Conservation (phyloP, 2,329 filamentous ascomycete species). For the Colletotrichum scovillei region DNA sequence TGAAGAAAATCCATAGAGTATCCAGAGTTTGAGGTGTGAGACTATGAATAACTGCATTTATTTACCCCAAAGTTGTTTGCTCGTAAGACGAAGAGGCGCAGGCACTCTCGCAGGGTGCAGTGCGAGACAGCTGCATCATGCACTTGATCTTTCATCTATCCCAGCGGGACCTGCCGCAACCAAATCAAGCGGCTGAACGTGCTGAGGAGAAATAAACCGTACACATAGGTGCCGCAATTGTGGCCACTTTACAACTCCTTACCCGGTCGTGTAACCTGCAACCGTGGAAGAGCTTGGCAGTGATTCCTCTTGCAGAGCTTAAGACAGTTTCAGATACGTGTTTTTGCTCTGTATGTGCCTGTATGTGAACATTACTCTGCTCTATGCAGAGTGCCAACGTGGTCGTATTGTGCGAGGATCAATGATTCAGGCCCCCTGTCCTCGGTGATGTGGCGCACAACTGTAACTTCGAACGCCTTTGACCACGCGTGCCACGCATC, state of each 20-base stretch:
- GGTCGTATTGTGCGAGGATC: not conserved
- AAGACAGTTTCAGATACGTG: slow-evolving; percentile 23
- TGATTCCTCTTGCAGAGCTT: not conserved
- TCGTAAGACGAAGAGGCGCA: not conserved
- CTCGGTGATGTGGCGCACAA: not conserved
- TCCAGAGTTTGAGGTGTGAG: no score
- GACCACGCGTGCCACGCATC: slow-evolving; percentile 4
- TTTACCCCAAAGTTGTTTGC: not conserved
- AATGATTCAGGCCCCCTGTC: no score
- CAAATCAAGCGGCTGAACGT: not conserved
- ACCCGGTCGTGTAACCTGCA: slow-evolving; percentile 8
- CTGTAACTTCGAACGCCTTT: not conserved
- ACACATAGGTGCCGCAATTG: slow-evolving; percentile 3
- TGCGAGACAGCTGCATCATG: not conserved
- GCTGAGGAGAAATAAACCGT: not conserved
- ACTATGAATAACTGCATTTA: not conserved
- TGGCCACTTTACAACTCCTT: not conserved
- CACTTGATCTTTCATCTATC: not conserved
- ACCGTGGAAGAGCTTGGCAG: not conserved
- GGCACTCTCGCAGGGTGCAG: no score
- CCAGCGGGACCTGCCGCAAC: not conserved
- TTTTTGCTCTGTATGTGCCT: not conserved
- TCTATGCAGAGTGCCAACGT: not conserved
- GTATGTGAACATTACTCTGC: not conserved
- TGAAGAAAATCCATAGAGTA: not conserved